Base-by-base conservation (phyloP, 306 rosid genomes). In the Geum urbanum region DNA sequence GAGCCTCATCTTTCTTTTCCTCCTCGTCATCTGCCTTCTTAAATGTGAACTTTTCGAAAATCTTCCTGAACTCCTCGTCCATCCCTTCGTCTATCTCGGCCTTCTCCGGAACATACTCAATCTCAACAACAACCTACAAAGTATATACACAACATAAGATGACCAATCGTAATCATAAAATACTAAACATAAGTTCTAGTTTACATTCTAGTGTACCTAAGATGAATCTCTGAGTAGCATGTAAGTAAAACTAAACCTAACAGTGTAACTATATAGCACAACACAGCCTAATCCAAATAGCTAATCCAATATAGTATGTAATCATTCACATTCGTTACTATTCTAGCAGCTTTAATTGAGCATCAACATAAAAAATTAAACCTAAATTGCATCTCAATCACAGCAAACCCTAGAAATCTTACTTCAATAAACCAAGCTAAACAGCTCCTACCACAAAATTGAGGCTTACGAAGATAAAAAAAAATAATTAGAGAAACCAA, bases 21-120 rank as follows among this genome's bases (percentile, higher is more conserved):
- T 86, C 96, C 91, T 91, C 92, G 13, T 75, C 75, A 62, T 67
- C 91, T 52, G 75, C 78, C 53, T 83, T 88, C 70, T 76, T 82
- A 76, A 91, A 89, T 81, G 71, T 76, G 62, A 95, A 95, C 74
- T 88, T 95, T 75, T 91, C 96, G 58, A 91, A 87, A 39, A 95
- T 83, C 61, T 82, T 91, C 80, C 91, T 87, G 76, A 91, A 91
- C 74, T 95, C 99, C 49, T 91, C 92, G 74, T 87, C 92, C 75
- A 95, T 56, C 66, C 80, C 87, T 74, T 84, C 96, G 68, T 80
- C 83, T 72, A 91, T 70, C 57, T 87, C 96, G 0, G 96, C 84
- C 78, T 84, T 86, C 85, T 95, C 99, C 0, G 95, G 86, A 19
- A 91, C 88, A 81, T 95, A 95, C 76, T 95, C 97, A 11, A 95